These are phyloP conservation scores for Pelargonium nanum DNA, from an alignment of 345 rosid species.

Conservation along the genomic window DNA sequence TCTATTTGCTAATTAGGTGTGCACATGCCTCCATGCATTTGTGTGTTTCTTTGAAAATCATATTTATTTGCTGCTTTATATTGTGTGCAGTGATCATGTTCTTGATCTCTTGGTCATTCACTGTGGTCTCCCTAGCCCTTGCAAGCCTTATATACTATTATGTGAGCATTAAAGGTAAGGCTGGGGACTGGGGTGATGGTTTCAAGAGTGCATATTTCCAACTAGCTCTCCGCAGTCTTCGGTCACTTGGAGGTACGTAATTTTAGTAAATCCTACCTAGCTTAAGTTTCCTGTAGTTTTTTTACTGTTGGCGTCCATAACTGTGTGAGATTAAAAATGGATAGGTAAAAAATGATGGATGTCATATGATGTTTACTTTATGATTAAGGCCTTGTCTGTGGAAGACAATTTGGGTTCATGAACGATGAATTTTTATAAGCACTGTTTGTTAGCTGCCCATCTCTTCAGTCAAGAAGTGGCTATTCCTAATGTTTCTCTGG, in stretches of 20 bases:
- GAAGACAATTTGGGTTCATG: too few relatives aligned
- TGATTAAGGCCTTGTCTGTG: too few relatives aligned
- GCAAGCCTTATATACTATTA: slow-evolving; percentile 97
- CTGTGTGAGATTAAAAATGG: too few relatives aligned
- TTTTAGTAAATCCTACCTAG: not conserved
- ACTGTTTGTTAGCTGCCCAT: too few relatives aligned
- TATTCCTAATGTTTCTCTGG: too few relatives aligned
- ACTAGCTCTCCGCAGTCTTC: slow-evolving; percentile 97
- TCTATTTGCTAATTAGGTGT: not conserved
- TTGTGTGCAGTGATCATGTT: slow-evolving; percentile 92
- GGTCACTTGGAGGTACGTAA: slow-evolving; percentile 88
- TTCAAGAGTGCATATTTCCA: slow-evolving; percentile 99
- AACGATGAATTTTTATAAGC: too few relatives aligned
- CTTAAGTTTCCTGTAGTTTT: not conserved
- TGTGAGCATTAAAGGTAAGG: slow-evolving; percentile 95
- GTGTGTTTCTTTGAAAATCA: not conserved
- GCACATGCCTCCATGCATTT: not conserved
- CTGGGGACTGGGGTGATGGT: slow-evolving; percentile 99
- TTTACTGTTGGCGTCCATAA: too few relatives aligned
- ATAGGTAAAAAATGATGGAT: too few relatives aligned
- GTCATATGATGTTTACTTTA: too few relatives aligned
- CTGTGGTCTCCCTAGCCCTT: slow-evolving; percentile 84
- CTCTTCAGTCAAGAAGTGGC: too few relatives aligned
- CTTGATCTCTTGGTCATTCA: slow-evolving; percentile 97
- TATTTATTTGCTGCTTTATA: slow-evolving; percentile 18